These are phyloP conservation scores for Bidens hawaiensis DNA, from an alignment of 140 eudicot species.

Conservation along the genomic window DNA sequence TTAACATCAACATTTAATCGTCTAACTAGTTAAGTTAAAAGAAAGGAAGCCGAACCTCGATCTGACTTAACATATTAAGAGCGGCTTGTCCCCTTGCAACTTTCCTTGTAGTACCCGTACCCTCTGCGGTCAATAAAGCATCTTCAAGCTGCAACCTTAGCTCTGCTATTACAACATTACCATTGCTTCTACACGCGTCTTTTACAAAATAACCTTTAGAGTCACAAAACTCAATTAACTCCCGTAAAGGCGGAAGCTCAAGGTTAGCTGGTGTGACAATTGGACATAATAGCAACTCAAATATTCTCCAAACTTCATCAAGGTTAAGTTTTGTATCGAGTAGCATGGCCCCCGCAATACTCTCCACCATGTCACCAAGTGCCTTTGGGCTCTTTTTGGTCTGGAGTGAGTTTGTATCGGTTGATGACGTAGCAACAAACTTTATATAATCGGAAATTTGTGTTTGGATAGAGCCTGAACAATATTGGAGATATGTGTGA, in stretches of 20 bases:
- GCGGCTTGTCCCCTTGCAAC: slow-evolving; percentile 90
- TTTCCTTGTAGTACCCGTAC: slow-evolving; percentile 52
- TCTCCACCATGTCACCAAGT: slow-evolving; percentile 94
- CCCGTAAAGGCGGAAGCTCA: slow-evolving; percentile 86
- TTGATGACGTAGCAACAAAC: slow-evolving; percentile 47
- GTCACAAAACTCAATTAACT: slow-evolving; percentile 73
- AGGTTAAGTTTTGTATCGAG: slow-evolving; percentile 70
- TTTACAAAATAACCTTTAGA: slow-evolving; percentile 75
- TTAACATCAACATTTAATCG: not conserved
- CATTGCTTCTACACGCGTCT: slow-evolving; percentile 34
- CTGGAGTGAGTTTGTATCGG: slow-evolving; percentile 35
- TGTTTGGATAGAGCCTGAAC: slow-evolving; percentile 43
- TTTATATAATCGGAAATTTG: slow-evolving; percentile 51
- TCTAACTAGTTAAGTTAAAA: not conserved
- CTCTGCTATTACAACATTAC: slow-evolving; percentile 42
- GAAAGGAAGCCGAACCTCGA: slow-evolving; percentile 54
- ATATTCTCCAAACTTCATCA: slow-evolving; percentile 73
- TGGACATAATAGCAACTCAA: slow-evolving; percentile 68
- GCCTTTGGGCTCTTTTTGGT: slow-evolving; percentile 71
- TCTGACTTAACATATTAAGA: slow-evolving; percentile 51
- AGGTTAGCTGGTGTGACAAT: slow-evolving; percentile 89
- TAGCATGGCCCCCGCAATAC: slow-evolving; percentile 84
- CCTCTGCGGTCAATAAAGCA: slow-evolving; percentile 45
- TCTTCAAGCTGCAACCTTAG: slow-evolving; percentile 71
- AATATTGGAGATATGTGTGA: slow-evolving; percentile 67